A percentile compares a stretch with the other conserved stretches of the same genome.
These are phyloP conservation scores for Xylaria acuta DNA, from an alignment of 495 filamentous ascomycete genomes.

Conservation along the genomic window DNA sequence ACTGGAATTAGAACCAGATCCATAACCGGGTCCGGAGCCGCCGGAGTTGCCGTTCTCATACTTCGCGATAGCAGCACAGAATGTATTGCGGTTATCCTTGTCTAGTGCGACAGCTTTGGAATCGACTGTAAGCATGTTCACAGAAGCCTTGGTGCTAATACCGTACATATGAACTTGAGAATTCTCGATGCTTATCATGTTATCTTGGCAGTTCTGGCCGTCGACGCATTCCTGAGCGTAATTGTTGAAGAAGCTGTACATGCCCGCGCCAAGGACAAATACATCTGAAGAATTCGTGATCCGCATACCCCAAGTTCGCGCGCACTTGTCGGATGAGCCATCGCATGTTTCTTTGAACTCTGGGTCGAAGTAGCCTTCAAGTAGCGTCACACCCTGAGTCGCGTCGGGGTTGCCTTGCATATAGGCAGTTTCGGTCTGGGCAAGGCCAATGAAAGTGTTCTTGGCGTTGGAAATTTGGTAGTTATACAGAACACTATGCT, in stretches of 20 bases:
- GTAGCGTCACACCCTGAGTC: constrained; percentile 67
- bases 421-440: constrained; percentile 94
- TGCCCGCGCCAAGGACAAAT: constrained; percentile 76
- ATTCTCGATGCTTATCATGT: constrained; percentile 85
- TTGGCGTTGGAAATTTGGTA: constrained; percentile 83
- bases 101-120: constrained; percentile 62
- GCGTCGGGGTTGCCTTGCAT: constrained; percentile 86
- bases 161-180: constrained; percentile 71
- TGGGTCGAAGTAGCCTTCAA: constrained; percentile 73
- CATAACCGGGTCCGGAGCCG: constrained; percentile 24
- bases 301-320: constrained; percentile 86
- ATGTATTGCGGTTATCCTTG: constrained; percentile 71
- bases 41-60: constrained; percentile 29
- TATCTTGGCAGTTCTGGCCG: constrained; percentile 79
- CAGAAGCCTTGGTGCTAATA: constrained; percentile 84
- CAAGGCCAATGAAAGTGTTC: constrained; percentile 83
- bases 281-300: constrained; percentile 71
- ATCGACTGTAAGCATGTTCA: constrained; percentile 79
- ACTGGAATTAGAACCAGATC: constrained; percentile 26
- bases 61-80: constrained; percentile 74
- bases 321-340: constrained; percentile 68
- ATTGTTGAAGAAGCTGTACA: constrained; percentile 90
- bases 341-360: constrained; percentile 69
- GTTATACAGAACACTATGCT: constrained; percentile 88
- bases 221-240: constrained; percentile 79